A percentile compares a stretch with the other conserved stretches of the same genome.
These are phyloP conservation scores for Colletotrichum nymphaeae DNA, from an alignment of 2,329 filamentous ascomycete species.

Conservation along the genomic window DNA sequence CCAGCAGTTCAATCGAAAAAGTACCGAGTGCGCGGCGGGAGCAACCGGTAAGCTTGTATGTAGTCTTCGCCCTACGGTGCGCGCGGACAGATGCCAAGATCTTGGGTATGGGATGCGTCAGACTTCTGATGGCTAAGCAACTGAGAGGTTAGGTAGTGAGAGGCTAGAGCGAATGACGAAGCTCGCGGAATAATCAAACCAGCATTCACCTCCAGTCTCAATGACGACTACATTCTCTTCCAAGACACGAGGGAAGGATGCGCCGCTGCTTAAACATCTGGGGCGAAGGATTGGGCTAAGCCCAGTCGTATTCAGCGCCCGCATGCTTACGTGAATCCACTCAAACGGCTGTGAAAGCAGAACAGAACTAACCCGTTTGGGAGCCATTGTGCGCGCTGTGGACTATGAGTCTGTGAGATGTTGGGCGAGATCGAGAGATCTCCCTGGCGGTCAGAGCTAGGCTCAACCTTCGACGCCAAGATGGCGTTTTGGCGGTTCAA, in stretches of 20 bases:
- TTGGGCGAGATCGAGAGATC: not conserved
- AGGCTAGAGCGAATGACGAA: not conserved
- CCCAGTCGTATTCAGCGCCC: not conserved
- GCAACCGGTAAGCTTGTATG: not conserved
- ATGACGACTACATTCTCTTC: conserved; percentile 3
- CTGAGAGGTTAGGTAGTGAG: too few species aligned
- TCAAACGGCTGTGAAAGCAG: not conserved
- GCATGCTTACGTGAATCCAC: not conserved
- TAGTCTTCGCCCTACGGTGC: not conserved
- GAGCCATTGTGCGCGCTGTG: conserved; percentile 27
- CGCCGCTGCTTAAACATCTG: not conserved
- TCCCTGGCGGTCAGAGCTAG: not conserved
- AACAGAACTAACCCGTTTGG: conserved; percentile 8
- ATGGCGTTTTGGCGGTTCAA: not conserved
- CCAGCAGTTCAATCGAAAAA: not conserved
- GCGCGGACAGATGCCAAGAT: not conserved
- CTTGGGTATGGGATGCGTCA: not conserved
- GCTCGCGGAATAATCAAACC: not conserved
- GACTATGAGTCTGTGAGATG: too few species aligned
- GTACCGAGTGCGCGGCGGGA: not conserved
- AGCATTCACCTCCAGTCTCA: not conserved
- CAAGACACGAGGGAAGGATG: not conserved
- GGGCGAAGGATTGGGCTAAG: not conserved
- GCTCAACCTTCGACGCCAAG: not conserved
- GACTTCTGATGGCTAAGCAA: not conserved